Conservation (phyloP, 768 basidiomycete species). For the Trametes cingulata region DNA sequence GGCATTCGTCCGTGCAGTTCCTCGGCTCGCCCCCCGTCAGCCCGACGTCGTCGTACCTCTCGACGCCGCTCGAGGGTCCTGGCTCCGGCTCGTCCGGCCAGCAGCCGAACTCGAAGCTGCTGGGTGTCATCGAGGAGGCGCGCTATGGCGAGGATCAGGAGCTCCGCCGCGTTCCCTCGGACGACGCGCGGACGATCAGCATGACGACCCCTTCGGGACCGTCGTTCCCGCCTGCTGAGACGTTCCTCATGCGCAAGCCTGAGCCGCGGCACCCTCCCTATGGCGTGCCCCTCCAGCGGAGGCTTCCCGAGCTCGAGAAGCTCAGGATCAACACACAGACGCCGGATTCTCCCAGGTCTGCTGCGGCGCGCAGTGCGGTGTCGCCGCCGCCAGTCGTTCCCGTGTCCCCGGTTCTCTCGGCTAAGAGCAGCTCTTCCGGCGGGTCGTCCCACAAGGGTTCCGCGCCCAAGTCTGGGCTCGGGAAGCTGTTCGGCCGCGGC, state of each 20-base stretch:
- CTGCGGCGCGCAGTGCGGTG: not conserved
- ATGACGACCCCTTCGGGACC: not conserved
- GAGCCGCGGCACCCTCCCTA: constrained; percentile 1
- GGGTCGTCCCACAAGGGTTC: constrained; percentile 12
- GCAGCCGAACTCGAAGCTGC: constrained; percentile 15
- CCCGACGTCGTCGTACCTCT: constrained; percentile 30
- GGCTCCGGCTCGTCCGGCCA: constrained; percentile 18
- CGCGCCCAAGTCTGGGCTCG: not conserved
- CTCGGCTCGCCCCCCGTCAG: constrained; percentile 37
- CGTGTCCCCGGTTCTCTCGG: constrained; percentile 11
- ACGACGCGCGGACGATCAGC: constrained; percentile 9
- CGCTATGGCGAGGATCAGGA: constrained; percentile 23
- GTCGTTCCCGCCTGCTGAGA: not conserved
- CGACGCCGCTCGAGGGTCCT: constrained; percentile 35
- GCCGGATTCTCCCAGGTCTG: not conserved
- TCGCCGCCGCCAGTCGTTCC: constrained; percentile 4
- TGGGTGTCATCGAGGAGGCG: constrained; percentile 44
- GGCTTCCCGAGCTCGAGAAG: constrained; percentile 9
- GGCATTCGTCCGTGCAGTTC: constrained; percentile 33
- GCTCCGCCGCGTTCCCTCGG: constrained; percentile 3
- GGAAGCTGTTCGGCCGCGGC: constrained; percentile 10
- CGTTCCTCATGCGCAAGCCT: constrained; percentile 11
- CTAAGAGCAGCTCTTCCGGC: constrained; percentile 8
- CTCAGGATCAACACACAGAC: constrained; percentile 4
- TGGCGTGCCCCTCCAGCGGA: not conserved